phyloP scores from a whole-genome alignment of 208 protist species.

The Trypanosomatidae sp. region DNA sequence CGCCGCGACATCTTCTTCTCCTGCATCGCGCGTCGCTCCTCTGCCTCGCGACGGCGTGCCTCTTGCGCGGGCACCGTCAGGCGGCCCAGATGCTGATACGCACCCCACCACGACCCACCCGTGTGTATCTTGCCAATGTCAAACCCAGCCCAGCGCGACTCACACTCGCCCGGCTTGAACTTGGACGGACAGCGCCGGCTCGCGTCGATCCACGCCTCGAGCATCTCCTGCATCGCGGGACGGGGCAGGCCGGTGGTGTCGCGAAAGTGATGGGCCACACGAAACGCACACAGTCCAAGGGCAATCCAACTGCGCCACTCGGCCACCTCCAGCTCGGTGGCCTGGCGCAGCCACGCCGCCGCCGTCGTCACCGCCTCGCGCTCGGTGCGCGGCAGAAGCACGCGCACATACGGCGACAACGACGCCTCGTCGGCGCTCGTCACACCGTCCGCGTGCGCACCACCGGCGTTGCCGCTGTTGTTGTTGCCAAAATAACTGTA shows the following conservation, averaged over 20 bases:
- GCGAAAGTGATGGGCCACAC: slow-evolving; percentile 63
- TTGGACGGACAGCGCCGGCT: slow-evolving; percentile 59
- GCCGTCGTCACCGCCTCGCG: slow-evolving; percentile 54
- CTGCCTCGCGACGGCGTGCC: slow-evolving; percentile 5
- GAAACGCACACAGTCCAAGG: slow-evolving; percentile 60
- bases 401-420: too few species aligned
- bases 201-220: slow-evolving; percentile 69
- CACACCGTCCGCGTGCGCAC: not conserved
- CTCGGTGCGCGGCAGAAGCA: slow-evolving; percentile 59
- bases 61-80: slow-evolving; percentile 21
- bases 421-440: too few species aligned
- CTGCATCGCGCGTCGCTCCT: too few species aligned
- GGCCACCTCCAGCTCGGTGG: slow-evolving; percentile 48
- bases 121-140: slow-evolving; percentile 23
- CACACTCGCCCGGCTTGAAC: slow-evolving; percentile 56
- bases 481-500: not conserved
- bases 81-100: slow-evolving; percentile 56
- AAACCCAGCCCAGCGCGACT: slow-evolving; percentile 50
- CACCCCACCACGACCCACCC: slow-evolving; percentile 36
- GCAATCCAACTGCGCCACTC: slow-evolving; percentile 78
- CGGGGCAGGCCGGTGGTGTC: slow-evolving; percentile 28
- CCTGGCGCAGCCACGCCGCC: slow-evolving; percentile 46
- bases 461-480: not conserved
- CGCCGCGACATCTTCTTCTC: too few species aligned
- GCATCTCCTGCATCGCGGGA: slow-evolving; percentile 67